These are phyloP conservation scores for Tilletiopsis washingtonensis DNA, from an alignment of 1,284 basidiomycete species.

Conservation along the genomic window DNA sequence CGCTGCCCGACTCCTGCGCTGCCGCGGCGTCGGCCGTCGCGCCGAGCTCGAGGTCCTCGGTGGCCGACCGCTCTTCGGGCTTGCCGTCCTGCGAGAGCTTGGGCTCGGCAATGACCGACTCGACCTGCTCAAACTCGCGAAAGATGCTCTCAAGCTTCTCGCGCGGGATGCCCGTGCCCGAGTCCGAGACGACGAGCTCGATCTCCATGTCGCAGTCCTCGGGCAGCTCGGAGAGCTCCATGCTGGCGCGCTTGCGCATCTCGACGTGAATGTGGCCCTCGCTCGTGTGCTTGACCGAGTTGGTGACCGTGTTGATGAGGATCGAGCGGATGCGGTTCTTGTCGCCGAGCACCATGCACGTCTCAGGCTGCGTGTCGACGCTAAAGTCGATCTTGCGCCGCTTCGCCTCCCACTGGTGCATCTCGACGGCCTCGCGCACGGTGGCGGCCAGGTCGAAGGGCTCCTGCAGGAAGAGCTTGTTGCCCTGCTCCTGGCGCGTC, in stretches of 20 bases:
- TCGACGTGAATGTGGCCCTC: constrained; percentile 61
- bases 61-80: background rate
- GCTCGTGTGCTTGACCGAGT: constrained; percentile 66
- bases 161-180: constrained; percentile 66
- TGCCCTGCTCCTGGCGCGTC: constrained; percentile 70
- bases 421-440: constrained; percentile 61
- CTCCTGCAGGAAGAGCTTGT: constrained; percentile 72
- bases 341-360: constrained; percentile 54
- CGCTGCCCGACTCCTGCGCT: constrained; percentile 11
- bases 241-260: constrained; percentile 50
- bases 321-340: constrained; percentile 65
- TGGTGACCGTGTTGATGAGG: constrained; percentile 73
- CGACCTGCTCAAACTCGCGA: constrained; percentile 76
- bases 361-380: constrained; percentile 56
- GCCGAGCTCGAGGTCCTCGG: background rate
- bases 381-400: constrained; percentile 62
- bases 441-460: constrained; percentile 66
- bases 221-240: constrained; percentile 19
- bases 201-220: constrained; percentile 53
- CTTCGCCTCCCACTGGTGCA: constrained; percentile 60
- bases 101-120: constrained; percentile 50
- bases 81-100: background rate
- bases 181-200: constrained; percentile 68
- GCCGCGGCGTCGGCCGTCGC: background rate
- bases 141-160: constrained; percentile 73